phyloP scores from a whole-genome alignment of 331 rosid species.

The Quercus lobata region DNA sequence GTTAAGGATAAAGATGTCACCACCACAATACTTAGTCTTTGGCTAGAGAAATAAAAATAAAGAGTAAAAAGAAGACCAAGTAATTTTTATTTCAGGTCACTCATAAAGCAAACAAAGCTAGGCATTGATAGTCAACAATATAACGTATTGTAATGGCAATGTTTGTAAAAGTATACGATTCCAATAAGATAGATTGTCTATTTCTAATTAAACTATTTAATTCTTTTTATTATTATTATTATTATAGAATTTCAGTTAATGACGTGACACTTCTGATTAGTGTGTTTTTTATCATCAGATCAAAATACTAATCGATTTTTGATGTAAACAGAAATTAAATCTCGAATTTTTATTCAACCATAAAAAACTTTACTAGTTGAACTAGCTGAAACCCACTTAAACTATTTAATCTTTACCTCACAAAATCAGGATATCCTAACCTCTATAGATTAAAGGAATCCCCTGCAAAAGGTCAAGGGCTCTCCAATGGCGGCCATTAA shows the following conservation, averaged over 20 bases:
- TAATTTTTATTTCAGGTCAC: background rate
- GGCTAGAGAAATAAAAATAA: background rate
- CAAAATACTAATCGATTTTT: accelerated
- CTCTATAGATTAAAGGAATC: too few relatives aligned
- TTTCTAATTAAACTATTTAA: background rate
- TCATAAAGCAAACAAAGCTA: background rate
- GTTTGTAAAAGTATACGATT: background rate
- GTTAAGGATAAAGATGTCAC: too few relatives aligned
- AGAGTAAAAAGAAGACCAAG: background rate
- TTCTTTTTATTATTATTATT: too few relatives aligned
- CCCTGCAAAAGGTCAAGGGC: background rate
- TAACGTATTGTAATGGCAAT: background rate
- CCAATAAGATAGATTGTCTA: background rate
- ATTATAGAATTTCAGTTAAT: too few relatives aligned
- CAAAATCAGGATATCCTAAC: background rate
- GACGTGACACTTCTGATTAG: too few relatives aligned
- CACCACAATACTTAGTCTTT: too few relatives aligned
- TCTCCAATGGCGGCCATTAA: background rate
- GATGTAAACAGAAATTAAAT: too few relatives aligned
- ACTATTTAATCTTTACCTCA: background rate
- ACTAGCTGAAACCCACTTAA: background rate
- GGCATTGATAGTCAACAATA: background rate
- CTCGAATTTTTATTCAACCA: too few relatives aligned
- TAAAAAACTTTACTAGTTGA: too few relatives aligned
- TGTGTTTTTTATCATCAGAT: accelerated